Evolutionary conservation across 768 basidiomycete species (phyloP).

Genomic region (Imleria badia): DNA sequence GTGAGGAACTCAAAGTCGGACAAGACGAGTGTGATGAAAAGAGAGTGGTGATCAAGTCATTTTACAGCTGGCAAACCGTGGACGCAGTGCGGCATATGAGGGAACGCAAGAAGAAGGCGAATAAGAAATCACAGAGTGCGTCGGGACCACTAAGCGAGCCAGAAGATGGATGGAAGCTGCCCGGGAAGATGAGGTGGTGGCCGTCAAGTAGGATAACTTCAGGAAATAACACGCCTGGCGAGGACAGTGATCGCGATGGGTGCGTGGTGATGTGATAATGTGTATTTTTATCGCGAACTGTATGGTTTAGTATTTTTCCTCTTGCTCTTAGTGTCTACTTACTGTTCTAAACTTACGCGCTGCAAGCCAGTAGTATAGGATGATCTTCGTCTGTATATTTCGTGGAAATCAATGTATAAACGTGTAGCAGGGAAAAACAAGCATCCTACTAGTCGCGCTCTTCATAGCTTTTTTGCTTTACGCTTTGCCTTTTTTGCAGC

Average conservation of each 20-base stretch:
- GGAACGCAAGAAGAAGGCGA: constrained; percentile 59
- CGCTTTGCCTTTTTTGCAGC: constrained; percentile 36
- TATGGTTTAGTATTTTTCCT: constrained; percentile 27
- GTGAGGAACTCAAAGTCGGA: constrained; percentile 62
- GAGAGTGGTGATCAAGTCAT: constrained; percentile 78
- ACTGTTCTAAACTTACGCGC: constrained; percentile 16
- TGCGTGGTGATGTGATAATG: constrained; percentile 65
- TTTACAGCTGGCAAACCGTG: constrained; percentile 84
- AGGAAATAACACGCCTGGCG: constrained; percentile 51
- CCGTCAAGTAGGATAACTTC: constrained; percentile 46
- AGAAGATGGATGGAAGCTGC: constrained; percentile 26
- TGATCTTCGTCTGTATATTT: constrained; percentile 16
- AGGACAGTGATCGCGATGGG: constrained; percentile 52
- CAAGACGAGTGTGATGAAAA: constrained; percentile 80
- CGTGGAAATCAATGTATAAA: constrained; percentile 16
- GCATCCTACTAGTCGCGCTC: constrained; percentile 12
- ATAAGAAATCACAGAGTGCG: constrained; percentile 42
- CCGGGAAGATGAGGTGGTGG: constrained; percentile 34
- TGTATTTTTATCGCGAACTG: constrained; percentile 28
- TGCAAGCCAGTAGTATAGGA: constrained; percentile 10
- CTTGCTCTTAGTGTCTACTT: constrained; percentile 11
- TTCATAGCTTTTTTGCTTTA: constrained; percentile 29
- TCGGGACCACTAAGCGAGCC: constrained; percentile 32
- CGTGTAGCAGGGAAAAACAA: background rate
- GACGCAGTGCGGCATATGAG: constrained; percentile 68